phyloP scores from a whole-genome alignment of 2,329 filamentous ascomycete species.

The Cercospora canescens region DNA sequence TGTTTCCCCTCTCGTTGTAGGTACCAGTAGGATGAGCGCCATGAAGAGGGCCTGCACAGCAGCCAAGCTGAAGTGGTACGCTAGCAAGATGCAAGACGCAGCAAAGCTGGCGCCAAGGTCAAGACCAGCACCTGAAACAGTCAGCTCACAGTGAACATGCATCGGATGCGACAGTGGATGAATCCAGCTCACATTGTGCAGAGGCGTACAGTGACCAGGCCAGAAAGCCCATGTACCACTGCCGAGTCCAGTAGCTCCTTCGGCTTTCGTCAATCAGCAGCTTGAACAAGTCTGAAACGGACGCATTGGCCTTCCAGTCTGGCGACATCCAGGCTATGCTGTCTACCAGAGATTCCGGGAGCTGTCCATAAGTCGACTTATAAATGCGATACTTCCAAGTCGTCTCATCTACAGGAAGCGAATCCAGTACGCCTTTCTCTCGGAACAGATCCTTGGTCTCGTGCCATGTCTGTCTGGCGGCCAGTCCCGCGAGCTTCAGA shows the following conservation, averaged over 20 bases:
- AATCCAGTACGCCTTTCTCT: background rate
- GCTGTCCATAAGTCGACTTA: slow-evolving; percentile 5
- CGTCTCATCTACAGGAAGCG: background rate
- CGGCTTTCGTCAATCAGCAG: slow-evolving; percentile 10
- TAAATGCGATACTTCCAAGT: background rate
- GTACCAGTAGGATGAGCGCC: slow-evolving; percentile 16
- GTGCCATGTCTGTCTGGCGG: background rate
- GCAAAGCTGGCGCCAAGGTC: background rate
- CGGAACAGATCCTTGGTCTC: background rate
- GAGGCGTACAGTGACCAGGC: slow-evolving; percentile 20
- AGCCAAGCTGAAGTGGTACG: slow-evolving; percentile 19
- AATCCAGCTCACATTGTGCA: slow-evolving; percentile 16
- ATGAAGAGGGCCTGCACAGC: slow-evolving; percentile 21
- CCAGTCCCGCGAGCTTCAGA: background rate
- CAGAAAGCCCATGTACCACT: slow-evolving; percentile 22
- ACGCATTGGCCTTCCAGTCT: slow-evolving; percentile 9
- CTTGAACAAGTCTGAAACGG: slow-evolving; percentile 22
- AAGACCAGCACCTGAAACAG: slow-evolving; percentile 8
- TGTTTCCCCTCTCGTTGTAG: background rate
- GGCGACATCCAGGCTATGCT: background rate
- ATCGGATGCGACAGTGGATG: background rate
- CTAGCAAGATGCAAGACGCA: slow-evolving; percentile 17
- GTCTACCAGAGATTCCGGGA: background rate
- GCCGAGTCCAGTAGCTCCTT: slow-evolving; percentile 22
- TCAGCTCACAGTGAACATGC: background rate